Evolutionary conservation across 306 rosid genomes (phyloP).

Genomic region (Echinosophora koreensis): DNA sequence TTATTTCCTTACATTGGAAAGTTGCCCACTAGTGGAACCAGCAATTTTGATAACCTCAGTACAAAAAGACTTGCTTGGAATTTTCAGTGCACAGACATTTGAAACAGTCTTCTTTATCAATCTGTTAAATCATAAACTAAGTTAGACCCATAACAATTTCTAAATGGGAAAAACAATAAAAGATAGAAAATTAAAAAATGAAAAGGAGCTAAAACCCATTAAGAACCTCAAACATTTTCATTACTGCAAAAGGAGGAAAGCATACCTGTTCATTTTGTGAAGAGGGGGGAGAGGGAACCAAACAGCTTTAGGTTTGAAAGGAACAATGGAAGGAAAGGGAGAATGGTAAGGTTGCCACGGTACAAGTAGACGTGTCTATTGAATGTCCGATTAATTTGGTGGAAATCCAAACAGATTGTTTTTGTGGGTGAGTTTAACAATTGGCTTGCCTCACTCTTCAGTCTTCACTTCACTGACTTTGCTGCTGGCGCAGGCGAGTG

Average conservation of each 20-base stretch:
- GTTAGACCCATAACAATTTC: constrained; percentile 23
- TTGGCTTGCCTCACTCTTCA: too few relatives aligned
- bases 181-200: constrained; percentile 27
- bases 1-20: constrained; percentile 53
- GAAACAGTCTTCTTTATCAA: constrained; percentile 57
- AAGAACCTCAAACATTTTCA: too few relatives aligned
- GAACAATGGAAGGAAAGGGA: background rate
- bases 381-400: too few relatives aligned
- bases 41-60: constrained; percentile 55
- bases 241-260: too few relatives aligned
- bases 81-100: constrained; percentile 50
- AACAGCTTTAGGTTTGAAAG: background rate
- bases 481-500: too few relatives aligned
- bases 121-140: constrained; percentile 52
- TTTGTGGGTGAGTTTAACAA: too few relatives aligned
- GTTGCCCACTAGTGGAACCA: constrained; percentile 49
- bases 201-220: too few relatives aligned
- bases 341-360: background rate
- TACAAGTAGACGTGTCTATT: background rate
- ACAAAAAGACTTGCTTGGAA: constrained; percentile 56
- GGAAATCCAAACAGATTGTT: too few relatives aligned
- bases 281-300: background rate
- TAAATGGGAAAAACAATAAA: background rate
- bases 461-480: too few relatives aligned
- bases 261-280: constrained; percentile 49